Conservation (phyloP, 1,139 yeast genomes). For the Yamadazyma atmosphaerica region DNA sequence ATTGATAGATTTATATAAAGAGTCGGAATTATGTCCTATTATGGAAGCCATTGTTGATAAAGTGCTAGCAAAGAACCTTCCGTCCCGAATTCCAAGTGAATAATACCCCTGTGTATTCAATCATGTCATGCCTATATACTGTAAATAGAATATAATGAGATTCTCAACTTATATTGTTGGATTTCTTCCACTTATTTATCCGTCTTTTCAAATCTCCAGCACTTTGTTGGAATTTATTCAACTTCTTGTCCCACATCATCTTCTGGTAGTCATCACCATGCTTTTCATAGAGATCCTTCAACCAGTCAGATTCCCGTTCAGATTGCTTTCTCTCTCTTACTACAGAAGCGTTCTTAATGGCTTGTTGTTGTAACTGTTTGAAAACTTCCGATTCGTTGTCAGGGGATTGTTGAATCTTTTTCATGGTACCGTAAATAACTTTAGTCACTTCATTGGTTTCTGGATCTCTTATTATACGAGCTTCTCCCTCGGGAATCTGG, state of each 20-base stretch:
- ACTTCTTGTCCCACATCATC: slow-evolving; percentile 90
- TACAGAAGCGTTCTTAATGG: slow-evolving; percentile 47
- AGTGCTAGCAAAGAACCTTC: slow-evolving; percentile 38
- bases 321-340: slow-evolving; percentile 59
- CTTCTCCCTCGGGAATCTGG: slow-evolving; percentile 76
- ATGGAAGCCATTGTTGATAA: slow-evolving; percentile 52
- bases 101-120: background rate
- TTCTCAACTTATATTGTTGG: slow-evolving; percentile 19
- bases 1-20: slow-evolving; percentile 37
- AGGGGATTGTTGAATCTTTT: slow-evolving; percentile 24
- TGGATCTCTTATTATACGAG: slow-evolving; percentile 70
- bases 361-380: slow-evolving; percentile 66
- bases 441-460: slow-evolving; percentile 67
- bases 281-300: slow-evolving; percentile 60
- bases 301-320: slow-evolving; percentile 76
- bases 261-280: slow-evolving; percentile 86
- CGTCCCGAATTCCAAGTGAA: slow-evolving; percentile 24
- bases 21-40: slow-evolving; percentile 43
- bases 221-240: slow-evolving; percentile 80
- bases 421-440: slow-evolving; percentile 70
- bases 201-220: slow-evolving; percentile 80
- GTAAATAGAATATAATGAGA: background rate
- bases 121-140: slow-evolving; percentile 6
- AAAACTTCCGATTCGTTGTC: slow-evolving; percentile 52
- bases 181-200: slow-evolving; percentile 64